phyloP scores from a whole-genome alignment of 345 rosid genomes.

The Laguncularia racemosa region DNA sequence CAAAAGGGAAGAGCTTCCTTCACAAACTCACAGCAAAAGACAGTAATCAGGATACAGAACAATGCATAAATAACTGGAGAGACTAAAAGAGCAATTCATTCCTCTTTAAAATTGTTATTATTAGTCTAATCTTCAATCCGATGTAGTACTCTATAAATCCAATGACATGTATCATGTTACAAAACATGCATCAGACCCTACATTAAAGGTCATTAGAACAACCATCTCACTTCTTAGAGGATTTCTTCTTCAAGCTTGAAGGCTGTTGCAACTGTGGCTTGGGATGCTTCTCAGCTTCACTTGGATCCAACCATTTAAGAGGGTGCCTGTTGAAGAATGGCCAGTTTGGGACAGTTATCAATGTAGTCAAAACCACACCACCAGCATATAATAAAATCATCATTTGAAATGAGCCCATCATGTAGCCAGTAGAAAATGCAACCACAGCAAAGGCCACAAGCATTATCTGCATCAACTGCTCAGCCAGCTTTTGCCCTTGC shows the following conservation, averaged over 20 bases:
- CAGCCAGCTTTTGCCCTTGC: slow-evolving; percentile 94
- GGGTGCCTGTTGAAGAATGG: slow-evolving; percentile 76
- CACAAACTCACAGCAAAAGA: too few relatives aligned
- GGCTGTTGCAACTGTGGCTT: slow-evolving; percentile 43
- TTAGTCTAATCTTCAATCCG: too few relatives aligned
- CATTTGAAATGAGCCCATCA: slow-evolving; percentile 57
- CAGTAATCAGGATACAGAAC: too few relatives aligned
- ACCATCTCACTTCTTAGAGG: slow-evolving; percentile 43
- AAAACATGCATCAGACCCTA: not conserved
- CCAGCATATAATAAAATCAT: slow-evolving; percentile 72
- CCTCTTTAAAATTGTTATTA: too few relatives aligned
- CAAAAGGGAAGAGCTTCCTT: too few relatives aligned
- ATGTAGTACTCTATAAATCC: not conserved
- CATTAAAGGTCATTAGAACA: not conserved
- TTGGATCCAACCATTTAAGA: slow-evolving; percentile 78
- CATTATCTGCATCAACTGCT: slow-evolving; percentile 87
- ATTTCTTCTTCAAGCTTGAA: slow-evolving; percentile 50
- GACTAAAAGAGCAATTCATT: too few relatives aligned
- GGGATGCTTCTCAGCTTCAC: slow-evolving; percentile 76
- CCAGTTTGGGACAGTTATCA: slow-evolving; percentile 86
- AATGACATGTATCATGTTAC: not conserved
- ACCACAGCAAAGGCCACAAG: slow-evolving; percentile 52
- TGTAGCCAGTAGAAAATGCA: slow-evolving; percentile 45
- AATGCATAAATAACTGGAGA: too few relatives aligned
- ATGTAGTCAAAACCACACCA: slow-evolving; percentile 60